Evolutionary conservation across 1,284 basidiomycete species (phyloP).

Genomic region (Leccinum laetum): DNA sequence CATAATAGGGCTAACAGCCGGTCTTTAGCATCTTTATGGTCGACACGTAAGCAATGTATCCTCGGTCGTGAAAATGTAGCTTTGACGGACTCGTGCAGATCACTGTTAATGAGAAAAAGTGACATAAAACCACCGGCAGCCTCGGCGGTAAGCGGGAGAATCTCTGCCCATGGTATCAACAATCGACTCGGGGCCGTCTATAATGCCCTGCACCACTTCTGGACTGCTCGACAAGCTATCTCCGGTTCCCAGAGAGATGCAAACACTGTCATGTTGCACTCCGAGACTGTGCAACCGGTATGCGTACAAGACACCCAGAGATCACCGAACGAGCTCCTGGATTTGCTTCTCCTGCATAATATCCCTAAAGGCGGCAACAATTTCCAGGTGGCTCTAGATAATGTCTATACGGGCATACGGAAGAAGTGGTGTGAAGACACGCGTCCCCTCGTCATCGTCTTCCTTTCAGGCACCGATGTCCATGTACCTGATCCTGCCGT

Average conservation of each 20-base stretch:
- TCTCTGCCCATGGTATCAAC: constrained; percentile 20
- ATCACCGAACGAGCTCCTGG: constrained; percentile 45
- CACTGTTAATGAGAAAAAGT: constrained; percentile 44
- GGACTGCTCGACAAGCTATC: constrained; percentile 46
- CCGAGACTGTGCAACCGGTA: constrained; percentile 28
- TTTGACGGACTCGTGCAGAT: constrained; percentile 33
- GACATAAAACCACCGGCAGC: constrained; percentile 43
- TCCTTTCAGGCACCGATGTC: constrained; percentile 41
- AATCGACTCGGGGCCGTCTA: constrained; percentile 59
- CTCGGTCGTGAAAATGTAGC: neutral
- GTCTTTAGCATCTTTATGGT: constrained; percentile 50
- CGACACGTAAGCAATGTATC: constrained; percentile 38
- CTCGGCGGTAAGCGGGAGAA: constrained; percentile 36
- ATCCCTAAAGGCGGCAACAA: constrained; percentile 43
- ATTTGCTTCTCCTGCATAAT: constrained; percentile 34
- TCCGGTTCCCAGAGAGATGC: constrained; percentile 43
- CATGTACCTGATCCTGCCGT: constrained; percentile 36
- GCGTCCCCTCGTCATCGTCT: constrained; percentile 59
- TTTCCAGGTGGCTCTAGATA: constrained; percentile 43
- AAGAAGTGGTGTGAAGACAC: constrained; percentile 46
- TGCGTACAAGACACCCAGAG: constrained; percentile 47
- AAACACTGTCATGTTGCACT: constrained; percentile 56
- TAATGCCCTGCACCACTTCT: constrained; percentile 51
- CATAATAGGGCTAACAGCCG: neutral
- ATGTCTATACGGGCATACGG: constrained; percentile 41